phyloP scores from a whole-genome alignment of 352 stramenopile genomes.

The Thraustotheca clavata region DNA sequence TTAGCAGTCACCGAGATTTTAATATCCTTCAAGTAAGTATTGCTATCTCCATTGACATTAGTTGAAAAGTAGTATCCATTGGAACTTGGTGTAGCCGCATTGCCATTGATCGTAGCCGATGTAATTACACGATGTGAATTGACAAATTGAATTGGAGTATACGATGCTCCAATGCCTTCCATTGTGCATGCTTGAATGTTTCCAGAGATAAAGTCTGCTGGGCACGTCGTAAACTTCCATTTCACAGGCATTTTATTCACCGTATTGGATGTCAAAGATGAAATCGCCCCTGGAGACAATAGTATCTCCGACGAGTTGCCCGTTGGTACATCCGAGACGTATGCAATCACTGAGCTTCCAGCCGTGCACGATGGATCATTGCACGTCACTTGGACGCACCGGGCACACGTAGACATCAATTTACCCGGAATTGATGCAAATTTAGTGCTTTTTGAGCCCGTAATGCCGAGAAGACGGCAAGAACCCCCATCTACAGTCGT shows the following conservation, averaged over 20 bases:
- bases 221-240: constrained; percentile 58
- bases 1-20: constrained; percentile 46
- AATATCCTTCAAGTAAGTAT: constrained; percentile 49
- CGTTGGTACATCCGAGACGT: constrained; percentile 58
- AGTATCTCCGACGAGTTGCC: constrained; percentile 26
- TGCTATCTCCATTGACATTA: not conserved
- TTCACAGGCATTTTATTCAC: constrained; percentile 38
- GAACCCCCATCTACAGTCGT: constrained; percentile 46
- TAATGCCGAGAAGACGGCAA: constrained; percentile 63
- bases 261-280: constrained; percentile 34
- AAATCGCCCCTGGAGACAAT: constrained; percentile 39
- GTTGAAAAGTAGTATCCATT: constrained; percentile 38
- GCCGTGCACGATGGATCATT: constrained; percentile 33
- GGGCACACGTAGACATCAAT: constrained; percentile 43
- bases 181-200: constrained; percentile 75
- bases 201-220: constrained; percentile 43
- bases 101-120: constrained; percentile 44
- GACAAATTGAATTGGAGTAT: constrained; percentile 77
- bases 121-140: constrained; percentile 70
- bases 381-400: constrained; percentile 62
- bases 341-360: constrained; percentile 38
- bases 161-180: constrained; percentile 66
- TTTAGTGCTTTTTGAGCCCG: constrained; percentile 47
- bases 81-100: constrained; percentile 37
- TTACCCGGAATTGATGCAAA: constrained; percentile 65